Percentiles rank a stretch among this genome's conserved stretches.
Evolutionary conservation across 371 early-diverging fungal genomes (phyloP).

Genomic region (Mucor velutinosus): DNA sequence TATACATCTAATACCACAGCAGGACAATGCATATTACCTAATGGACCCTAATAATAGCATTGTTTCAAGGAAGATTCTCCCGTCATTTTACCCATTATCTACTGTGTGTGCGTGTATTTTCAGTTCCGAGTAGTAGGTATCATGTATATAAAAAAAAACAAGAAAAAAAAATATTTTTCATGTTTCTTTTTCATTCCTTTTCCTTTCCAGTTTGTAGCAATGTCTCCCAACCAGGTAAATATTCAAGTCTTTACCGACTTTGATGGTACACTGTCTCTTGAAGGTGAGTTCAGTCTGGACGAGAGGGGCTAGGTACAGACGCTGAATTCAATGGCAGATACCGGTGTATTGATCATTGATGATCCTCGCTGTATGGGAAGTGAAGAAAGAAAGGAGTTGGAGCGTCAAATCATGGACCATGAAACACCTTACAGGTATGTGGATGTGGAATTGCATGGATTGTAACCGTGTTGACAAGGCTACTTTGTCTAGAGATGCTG

Average conservation of each 20-base stretch:
- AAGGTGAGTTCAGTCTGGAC: constrained; percentile 22
- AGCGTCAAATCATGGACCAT: constrained; percentile 38
- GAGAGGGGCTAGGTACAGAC: no score
- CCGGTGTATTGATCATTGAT: constrained; percentile 45
- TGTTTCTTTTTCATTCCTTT: neutral
- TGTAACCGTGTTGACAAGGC: no score
- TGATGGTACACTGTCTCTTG: constrained; percentile 46
- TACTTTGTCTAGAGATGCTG: constrained; percentile 28
- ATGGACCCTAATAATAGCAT: neutral
- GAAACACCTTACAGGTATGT: constrained; percentile 38
- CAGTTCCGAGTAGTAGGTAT: neutral
- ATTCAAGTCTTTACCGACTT: constrained; percentile 49
- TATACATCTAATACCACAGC: no score
- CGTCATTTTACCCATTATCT: neutral
- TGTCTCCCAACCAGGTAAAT: constrained; percentile 17
- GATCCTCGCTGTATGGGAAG: constrained; percentile 43
- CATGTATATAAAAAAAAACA: neutral
- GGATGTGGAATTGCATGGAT: no score
- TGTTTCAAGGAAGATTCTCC: neutral
- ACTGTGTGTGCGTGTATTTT: neutral
- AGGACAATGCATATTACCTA: neutral
- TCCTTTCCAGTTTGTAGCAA: neutral
- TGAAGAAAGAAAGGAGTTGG: constrained; percentile 39
- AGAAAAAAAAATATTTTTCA: neutral
- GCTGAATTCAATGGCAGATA: constrained; percentile 25